Evolutionary conservation across 371 early-diverging fungal species (phyloP).

Genomic region (Mortierella sp.): DNA sequence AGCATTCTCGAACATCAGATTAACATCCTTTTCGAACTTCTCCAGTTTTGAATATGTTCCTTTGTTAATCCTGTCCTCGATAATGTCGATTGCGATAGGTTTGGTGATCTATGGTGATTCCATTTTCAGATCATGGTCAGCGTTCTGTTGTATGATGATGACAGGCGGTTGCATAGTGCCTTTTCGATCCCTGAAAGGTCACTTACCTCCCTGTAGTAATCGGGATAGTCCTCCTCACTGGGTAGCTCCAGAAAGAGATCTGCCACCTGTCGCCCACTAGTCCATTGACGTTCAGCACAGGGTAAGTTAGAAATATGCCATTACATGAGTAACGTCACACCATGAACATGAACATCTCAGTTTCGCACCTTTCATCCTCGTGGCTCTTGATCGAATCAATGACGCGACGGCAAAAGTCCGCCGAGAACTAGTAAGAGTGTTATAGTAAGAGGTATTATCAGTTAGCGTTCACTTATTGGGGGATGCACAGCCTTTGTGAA

Average conservation of each 20-base stretch:
- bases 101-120: conserved; percentile 25
- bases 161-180: too few species aligned
- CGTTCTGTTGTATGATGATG: too few species aligned
- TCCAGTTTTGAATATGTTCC: conserved; percentile 64
- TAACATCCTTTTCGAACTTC: conserved; percentile 72
- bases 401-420: conserved; percentile 36
- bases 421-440: conserved; percentile 34
- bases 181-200: too few species aligned
- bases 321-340: background rate
- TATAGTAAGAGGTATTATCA: too few species aligned
- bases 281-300: background rate
- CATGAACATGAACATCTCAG: background rate
- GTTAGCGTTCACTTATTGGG: too few species aligned
- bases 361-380: conserved; percentile 32
- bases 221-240: conserved; percentile 81
- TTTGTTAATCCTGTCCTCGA: conserved; percentile 58
- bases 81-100: conserved; percentile 44
- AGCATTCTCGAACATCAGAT: conserved; percentile 83
- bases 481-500: too few species aligned
- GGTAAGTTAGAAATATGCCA: background rate
- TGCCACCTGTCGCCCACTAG: conserved; percentile 70
- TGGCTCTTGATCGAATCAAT: conserved; percentile 33
- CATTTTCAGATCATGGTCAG: too few species aligned
- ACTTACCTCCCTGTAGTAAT: conserved; percentile 87
- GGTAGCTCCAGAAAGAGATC: conserved; percentile 87